Percentiles rank a stretch among this genome's conserved stretches.
phyloP scores from a whole-genome alignment of 345 rosid species.

The Gossypium rotundifolium region DNA sequence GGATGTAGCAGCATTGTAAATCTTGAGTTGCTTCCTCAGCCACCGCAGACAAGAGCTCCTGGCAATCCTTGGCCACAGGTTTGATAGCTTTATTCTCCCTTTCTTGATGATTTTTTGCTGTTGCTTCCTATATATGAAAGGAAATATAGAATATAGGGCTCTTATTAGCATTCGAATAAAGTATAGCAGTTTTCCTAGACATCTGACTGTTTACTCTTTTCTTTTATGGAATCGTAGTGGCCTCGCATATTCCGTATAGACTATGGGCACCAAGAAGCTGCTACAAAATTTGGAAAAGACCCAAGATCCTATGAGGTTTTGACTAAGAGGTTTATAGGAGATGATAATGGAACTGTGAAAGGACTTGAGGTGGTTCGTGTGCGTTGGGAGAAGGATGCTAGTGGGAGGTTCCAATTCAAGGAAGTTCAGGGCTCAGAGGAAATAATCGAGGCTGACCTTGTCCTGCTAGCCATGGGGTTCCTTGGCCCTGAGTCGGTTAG shows the following conservation, averaged over 20 bases:
- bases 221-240: conserved; percentile 54
- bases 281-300: conserved; percentile 79
- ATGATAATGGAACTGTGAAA: conserved; percentile 67
- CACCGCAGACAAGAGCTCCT: conserved; percentile 77
- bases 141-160: neutral
- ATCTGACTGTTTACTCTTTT: neutral
- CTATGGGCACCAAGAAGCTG: conserved; percentile 95
- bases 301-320: conserved; percentile 89
- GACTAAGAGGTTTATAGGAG: conserved; percentile 87
- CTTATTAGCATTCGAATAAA: no score
- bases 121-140: neutral
- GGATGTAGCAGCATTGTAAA: conserved; percentile 73
- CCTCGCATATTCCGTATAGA: conserved; percentile 91
- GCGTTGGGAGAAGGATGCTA: conserved; percentile 84
- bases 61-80: conserved; percentile 99
- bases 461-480: conserved; percentile 95
- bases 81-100: neutral
- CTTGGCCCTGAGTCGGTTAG: conserved; percentile 93
- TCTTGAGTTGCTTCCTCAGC: conserved; percentile 92
- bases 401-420: conserved; percentile 76
- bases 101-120: neutral
- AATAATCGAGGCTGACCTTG: conserved; percentile 80
- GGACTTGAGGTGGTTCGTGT: conserved; percentile 78
- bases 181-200: neutral
- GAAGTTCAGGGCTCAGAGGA: conserved; percentile 87